Evolutionary conservation across 495 filamentous ascomycete genomes (phyloP).

Genomic region (Xylaria scruposa): DNA sequence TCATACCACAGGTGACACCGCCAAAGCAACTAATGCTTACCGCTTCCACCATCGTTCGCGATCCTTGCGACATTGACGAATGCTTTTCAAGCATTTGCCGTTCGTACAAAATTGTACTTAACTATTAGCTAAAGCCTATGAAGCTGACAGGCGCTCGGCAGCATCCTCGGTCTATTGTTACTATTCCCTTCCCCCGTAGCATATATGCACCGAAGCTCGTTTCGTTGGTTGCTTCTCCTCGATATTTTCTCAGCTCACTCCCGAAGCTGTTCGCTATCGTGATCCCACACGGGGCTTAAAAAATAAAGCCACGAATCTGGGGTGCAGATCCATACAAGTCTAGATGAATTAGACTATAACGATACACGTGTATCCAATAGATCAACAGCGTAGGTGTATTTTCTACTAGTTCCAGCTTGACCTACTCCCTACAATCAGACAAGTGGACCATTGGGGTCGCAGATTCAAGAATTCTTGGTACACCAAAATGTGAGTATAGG

Average conservation of each 20-base stretch:
- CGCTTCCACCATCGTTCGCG: conserved; percentile 15
- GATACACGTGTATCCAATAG: conserved; percentile 24
- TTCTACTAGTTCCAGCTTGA: neutral
- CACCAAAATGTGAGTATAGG: neutral
- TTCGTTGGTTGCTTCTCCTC: neutral
- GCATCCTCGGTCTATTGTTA: conserved; percentile 10
- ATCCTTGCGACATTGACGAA: conserved; percentile 18
- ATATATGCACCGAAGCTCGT: neutral
- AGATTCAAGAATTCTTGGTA: neutral
- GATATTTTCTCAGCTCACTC: neutral
- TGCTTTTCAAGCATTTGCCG: neutral
- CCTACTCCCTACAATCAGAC: neutral
- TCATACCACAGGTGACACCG: conserved; percentile 4
- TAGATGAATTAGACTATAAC: conserved; percentile 4
- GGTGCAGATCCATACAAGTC: conserved; percentile 5
- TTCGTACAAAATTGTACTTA: conserved; percentile 19
- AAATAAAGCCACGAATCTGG: conserved; percentile 7
- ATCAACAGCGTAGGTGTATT: conserved; percentile 1
- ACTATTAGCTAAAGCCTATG: conserved; percentile 28
- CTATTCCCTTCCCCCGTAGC: neutral
- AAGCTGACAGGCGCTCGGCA: conserved; percentile 13
- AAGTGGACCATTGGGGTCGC: neutral
- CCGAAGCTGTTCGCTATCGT: neutral
- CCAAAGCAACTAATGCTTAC: conserved; percentile 13
- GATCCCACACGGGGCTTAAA: neutral